Evolutionary conservation across 805 yeast genomes (phyloP).

Genomic region (Starmerella asiatica): DNA sequence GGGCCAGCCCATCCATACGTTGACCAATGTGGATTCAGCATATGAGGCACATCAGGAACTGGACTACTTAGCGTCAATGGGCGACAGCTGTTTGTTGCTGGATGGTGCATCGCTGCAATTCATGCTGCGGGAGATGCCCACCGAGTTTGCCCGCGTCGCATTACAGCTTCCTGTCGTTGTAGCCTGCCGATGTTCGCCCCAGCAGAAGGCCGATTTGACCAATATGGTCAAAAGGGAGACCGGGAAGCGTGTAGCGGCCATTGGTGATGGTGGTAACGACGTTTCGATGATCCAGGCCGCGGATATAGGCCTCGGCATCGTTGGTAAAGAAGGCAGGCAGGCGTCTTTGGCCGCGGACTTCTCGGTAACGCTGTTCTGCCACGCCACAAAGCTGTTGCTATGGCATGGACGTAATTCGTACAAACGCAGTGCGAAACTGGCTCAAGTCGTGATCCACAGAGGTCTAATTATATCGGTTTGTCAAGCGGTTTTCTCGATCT

Average conservation of each 20-base stretch:
- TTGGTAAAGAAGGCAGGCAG: conserved; percentile 96
- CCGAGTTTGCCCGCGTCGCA: conserved; percentile 57
- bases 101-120: conserved; percentile 85
- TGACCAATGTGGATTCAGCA: conserved; percentile 48
- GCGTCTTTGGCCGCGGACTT: conserved; percentile 97
- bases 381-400: conserved; percentile 65
- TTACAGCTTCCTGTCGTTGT: conserved; percentile 82
- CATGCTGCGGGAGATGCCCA: conserved; percentile 45
- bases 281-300: conserved; percentile 98
- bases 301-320: conserved; percentile 97
- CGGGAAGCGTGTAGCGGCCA: conserved; percentile 85
- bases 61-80: conserved; percentile 46
- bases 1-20: conserved; percentile 84
- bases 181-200: conserved; percentile 97
- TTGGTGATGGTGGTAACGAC: conserved; percentile 99
- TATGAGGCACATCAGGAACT: conserved; percentile 62
- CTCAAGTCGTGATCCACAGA: conserved; percentile 93
- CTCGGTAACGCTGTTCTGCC: conserved; percentile 82
- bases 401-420: conserved; percentile 99
- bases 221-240: conserved; percentile 61
- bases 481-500: conserved; percentile 82
- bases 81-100: conserved; percentile 62
- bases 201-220: conserved; percentile 95
- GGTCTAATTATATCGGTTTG: conserved; percentile 89
- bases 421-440: conserved; percentile 85